These are phyloP conservation scores for Aspergillus spinulosporus DNA, from an alignment of 2,329 filamentous ascomycete genomes.

Conservation along the genomic window DNA sequence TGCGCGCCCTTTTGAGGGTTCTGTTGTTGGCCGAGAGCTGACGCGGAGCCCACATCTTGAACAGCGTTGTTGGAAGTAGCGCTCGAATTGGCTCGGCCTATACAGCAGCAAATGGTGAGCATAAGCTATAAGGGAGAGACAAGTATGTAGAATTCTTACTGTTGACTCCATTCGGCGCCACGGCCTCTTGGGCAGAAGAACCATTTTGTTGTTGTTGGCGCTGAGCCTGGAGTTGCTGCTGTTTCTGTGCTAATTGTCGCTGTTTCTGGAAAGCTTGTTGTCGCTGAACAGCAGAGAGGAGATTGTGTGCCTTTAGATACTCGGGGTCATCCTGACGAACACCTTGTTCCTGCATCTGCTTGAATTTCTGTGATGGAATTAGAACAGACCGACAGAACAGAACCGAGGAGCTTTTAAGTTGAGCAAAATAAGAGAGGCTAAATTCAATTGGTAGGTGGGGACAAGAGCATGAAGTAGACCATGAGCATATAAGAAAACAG, in stretches of 20 bases:
- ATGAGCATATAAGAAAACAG: slow-evolving; percentile 2
- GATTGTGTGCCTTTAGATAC: slow-evolving; percentile 75
- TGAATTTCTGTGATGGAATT: slow-evolving; percentile 68
- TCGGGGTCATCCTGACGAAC: slow-evolving; percentile 82
- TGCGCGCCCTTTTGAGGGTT: slow-evolving; percentile 32
- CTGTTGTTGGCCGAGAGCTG: slow-evolving; percentile 18
- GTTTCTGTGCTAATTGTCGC: slow-evolving; percentile 41
- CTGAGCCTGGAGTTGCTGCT: slow-evolving; percentile 44
- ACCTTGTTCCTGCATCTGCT: slow-evolving; percentile 83
- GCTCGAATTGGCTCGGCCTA: slow-evolving; percentile 40
- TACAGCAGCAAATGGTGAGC: background rate
- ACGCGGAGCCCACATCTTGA: slow-evolving; percentile 26
- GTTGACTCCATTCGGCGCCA: slow-evolving; percentile 44
- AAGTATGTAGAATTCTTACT: slow-evolving; percentile 30
- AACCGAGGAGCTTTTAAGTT: background rate
- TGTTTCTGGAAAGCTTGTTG: slow-evolving; percentile 61
- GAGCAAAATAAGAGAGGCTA: background rate
- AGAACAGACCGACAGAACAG: slow-evolving; percentile 29
- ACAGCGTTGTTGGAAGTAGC: slow-evolving; percentile 32
- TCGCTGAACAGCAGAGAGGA: slow-evolving; percentile 70
- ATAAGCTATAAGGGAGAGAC: background rate
- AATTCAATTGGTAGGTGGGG: background rate
- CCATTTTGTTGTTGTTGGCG: slow-evolving; percentile 52
- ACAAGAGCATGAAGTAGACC: background rate
- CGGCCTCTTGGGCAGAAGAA: slow-evolving; percentile 29